Conservation (phyloP, 352 stramenopile genomes). For the Thalassiosira allenii region DNA sequence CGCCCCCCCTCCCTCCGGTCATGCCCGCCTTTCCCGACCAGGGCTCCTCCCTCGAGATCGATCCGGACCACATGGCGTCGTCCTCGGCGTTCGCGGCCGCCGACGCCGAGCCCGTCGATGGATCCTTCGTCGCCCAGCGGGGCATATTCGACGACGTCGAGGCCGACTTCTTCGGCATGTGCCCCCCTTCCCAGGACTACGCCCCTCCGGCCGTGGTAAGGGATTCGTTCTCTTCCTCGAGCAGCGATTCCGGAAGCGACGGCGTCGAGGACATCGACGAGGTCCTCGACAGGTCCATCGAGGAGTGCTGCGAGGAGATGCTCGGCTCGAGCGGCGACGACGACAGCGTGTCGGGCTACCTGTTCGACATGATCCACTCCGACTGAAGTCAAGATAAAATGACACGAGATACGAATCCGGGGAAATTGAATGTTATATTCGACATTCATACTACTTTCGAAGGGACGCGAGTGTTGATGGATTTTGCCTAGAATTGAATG, state of each 20-base stretch:
- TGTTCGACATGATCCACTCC: conserved; percentile 20
- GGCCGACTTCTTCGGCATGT: conserved; percentile 18
- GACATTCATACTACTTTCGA: no score
- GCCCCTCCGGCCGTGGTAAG: background rate
- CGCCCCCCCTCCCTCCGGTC: no score
- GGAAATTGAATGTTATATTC: no score
- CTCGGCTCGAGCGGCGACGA: conserved; percentile 23
- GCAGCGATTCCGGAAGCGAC: background rate
- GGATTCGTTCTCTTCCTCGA: background rate
- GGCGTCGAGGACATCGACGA: conserved; percentile 3
- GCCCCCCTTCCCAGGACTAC: background rate
- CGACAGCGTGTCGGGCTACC: conserved; percentile 10
- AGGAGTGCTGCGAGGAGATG: conserved; percentile 27
- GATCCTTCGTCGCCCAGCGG: conserved; percentile 16
- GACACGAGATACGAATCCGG: no score
- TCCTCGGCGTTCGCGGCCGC: background rate
- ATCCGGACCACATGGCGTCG: background rate
- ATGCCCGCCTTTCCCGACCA: background rate
- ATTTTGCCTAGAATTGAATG: no score
- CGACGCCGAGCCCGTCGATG: conserved; percentile 26
- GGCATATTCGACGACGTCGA: conserved; percentile 43
- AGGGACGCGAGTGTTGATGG: no score
- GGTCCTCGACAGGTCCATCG: conserved; percentile 19
- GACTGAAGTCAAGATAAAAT: no score
- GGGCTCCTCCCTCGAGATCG: background rate